Percentiles rank a stretch among this genome's conserved stretches.
Evolutionary conservation across 1,284 basidiomycete genomes (phyloP).

Genomic region (Ceratobasidium theobromae): DNA sequence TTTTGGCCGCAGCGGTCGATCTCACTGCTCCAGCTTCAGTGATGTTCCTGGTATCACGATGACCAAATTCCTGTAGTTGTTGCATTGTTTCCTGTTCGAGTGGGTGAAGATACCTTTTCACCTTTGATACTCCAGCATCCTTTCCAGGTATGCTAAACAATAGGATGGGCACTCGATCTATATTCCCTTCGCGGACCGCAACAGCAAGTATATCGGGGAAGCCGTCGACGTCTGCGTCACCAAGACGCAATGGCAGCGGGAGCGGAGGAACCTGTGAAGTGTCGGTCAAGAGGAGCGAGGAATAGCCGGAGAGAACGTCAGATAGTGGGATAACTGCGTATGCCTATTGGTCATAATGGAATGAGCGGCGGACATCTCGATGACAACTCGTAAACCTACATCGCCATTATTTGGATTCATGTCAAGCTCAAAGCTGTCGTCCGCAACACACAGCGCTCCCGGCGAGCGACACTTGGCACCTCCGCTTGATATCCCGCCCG

Average conservation of each 20-base stretch:
- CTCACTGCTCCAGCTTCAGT: neutral
- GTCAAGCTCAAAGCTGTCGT: conserved; percentile 79
- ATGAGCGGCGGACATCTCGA: neutral
- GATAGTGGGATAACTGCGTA: conserved; percentile 59
- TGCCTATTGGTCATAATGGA: neutral
- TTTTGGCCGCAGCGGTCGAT: conserved; percentile 39
- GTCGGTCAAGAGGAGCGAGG: conserved; percentile 68
- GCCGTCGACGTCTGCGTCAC: conserved; percentile 92
- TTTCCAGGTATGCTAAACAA: conserved; percentile 8
- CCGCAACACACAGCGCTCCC: conserved; percentile 78
- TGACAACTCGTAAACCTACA: conserved; percentile 23
- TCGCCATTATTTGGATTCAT: conserved; percentile 46
- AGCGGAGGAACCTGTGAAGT: conserved; percentile 61
- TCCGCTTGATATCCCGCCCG: conserved; percentile 49
- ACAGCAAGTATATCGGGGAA: conserved; percentile 88
- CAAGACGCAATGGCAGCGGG: conserved; percentile 78
- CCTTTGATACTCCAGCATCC: too few species aligned
- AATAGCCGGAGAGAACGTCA: conserved; percentile 53
- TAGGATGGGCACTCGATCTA: conserved; percentile 35
- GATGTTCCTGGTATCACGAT: neutral
- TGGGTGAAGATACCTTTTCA: too few species aligned
- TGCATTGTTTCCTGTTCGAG: too few species aligned
- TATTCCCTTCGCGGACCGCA: conserved; percentile 49
- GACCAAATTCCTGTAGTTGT: too few species aligned
- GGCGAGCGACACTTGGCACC: conserved; percentile 74